Base-by-base conservation (phyloP, 1,139 yeast genomes). In the Suhomyces chickasaworum region DNA sequence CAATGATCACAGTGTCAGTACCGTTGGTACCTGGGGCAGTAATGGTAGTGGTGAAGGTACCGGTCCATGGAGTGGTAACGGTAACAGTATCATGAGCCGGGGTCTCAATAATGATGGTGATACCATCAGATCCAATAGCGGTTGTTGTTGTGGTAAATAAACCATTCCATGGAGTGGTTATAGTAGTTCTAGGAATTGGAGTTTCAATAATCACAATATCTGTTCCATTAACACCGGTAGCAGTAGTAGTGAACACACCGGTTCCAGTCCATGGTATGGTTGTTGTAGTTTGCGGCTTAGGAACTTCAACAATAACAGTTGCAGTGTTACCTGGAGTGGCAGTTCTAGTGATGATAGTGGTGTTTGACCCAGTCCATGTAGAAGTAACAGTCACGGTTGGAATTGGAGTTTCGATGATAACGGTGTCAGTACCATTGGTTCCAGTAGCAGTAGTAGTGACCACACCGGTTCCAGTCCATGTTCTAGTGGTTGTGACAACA, bases 371-470 rank as follows among this genome's bases (percentile, higher is more conserved):
- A 33, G 29, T 25, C 3, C 4, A 2, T 3, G 29, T 25, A 10
- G 13, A 10, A 12, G 29, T 25, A 13, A 25, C 10, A 25, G 29
- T 25, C 10, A n/a, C 29, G 13, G 37, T 33, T 2, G 10, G 15
- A 16, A 7, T 2, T 18, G 23, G 23, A 21, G 22, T 33, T 25
- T 33, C 37, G 7, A 33, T n/a, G 25, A 33, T 33, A 4, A 33
- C 25, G 5, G 37, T 33, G 15, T 21, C 23, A 20, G 20, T 13
- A 20, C 37, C 37, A 10, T 33, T 25, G 3, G 37, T 20, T n/a
- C 37, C 37, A 33, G 15, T 12, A 20, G 25, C 37, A 33, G 37
- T 33, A n/a, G 22, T 33, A 16, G 37, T 33, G 10, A 20, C n/a
- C 20, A 16, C n/a, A n/a, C n/a, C n/a, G n/a, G n/a, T 33, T 6